These are phyloP conservation scores for Bacidia rubella DNA, from an alignment of 495 filamentous ascomycete genomes.

Conservation along the genomic window DNA sequence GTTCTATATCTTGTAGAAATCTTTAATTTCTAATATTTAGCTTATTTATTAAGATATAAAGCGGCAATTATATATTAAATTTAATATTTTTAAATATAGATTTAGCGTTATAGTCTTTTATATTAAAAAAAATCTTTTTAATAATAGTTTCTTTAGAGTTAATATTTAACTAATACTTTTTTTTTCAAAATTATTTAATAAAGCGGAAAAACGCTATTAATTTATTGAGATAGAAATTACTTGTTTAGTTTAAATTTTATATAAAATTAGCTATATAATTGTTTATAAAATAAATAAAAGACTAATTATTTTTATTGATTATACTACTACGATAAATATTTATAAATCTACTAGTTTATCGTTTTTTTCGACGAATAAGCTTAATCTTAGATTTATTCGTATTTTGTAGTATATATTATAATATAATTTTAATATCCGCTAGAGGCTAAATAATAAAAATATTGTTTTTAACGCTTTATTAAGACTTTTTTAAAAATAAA, in stretches of 20 bases:
- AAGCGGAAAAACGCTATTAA: background rate
- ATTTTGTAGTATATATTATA: background rate
- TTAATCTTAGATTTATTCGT: background rate
- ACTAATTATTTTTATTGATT: background rate
- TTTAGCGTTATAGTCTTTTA: background rate
- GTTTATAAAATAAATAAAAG: background rate
- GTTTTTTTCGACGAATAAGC: background rate
- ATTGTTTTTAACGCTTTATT: background rate
- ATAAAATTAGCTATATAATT: background rate
- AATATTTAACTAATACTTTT: slow-evolving; percentile 2
- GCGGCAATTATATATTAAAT: background rate
- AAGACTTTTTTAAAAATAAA: too few species aligned
- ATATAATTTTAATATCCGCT: background rate
- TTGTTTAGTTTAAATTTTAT: slow-evolving; percentile 1
- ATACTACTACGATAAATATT: background rate
- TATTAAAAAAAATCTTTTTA: background rate
- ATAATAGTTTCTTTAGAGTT: background rate
- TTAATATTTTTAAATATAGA: background rate
- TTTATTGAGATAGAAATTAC: background rate
- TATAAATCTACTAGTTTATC: slow-evolving; percentile 13
- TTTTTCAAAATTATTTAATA: slow-evolving; percentile 1
- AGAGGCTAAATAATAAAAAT: background rate
- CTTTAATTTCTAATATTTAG: background rate
- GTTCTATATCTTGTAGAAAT: background rate
- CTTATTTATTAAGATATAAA: background rate